These are phyloP conservation scores for Coemansia guatemalensis DNA, from an alignment of 192 early-diverging fungal genomes.

Conservation along the genomic window DNA sequence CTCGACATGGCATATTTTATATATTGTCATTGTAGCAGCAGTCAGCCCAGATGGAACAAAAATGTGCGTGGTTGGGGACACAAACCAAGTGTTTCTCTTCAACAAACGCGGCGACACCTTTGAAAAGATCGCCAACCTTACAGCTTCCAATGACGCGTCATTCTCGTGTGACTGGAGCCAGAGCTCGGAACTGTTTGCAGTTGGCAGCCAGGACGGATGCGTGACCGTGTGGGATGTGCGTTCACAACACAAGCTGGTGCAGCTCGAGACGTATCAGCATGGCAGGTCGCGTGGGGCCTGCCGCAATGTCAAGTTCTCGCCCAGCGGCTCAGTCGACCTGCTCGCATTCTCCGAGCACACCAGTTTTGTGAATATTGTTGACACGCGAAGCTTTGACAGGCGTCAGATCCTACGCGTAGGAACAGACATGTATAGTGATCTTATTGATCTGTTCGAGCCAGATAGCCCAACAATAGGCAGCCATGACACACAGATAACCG, in stretches of 20 bases:
- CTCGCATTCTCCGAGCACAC: conserved; percentile 72
- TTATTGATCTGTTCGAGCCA: conserved; percentile 11
- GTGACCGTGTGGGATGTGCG: conserved; percentile 93
- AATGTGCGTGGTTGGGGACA: conserved; percentile 92
- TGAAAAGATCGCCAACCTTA: conserved; percentile 69
- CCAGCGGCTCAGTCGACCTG: conserved; percentile 85
- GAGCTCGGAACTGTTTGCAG: conserved; percentile 89
- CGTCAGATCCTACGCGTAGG: conserved; percentile 80
- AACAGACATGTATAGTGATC: background rate
- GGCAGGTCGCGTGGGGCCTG: conserved; percentile 60
- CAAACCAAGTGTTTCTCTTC: conserved; percentile 83
- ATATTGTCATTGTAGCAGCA: conserved; percentile 46
- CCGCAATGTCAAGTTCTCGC: conserved; percentile 92
- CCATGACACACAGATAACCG: conserved; percentile 81
- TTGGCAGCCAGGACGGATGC: conserved; percentile 91
- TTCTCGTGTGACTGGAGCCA: conserved; percentile 97
- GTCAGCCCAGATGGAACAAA: conserved; percentile 91
- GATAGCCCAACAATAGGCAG: conserved; percentile 17
- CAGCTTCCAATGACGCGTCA: conserved; percentile 78
- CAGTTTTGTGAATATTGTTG: conserved; percentile 82
- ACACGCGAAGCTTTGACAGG: conserved; percentile 83
- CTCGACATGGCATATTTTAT: background rate
- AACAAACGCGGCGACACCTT: conserved; percentile 69
- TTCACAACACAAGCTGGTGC: conserved; percentile 67
- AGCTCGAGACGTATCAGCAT: conserved; percentile 72